A percentile compares a stretch with the other conserved stretches of the same genome.
phyloP scores from a whole-genome alignment of 257 asterid genomes.

The Ballota nigra region DNA sequence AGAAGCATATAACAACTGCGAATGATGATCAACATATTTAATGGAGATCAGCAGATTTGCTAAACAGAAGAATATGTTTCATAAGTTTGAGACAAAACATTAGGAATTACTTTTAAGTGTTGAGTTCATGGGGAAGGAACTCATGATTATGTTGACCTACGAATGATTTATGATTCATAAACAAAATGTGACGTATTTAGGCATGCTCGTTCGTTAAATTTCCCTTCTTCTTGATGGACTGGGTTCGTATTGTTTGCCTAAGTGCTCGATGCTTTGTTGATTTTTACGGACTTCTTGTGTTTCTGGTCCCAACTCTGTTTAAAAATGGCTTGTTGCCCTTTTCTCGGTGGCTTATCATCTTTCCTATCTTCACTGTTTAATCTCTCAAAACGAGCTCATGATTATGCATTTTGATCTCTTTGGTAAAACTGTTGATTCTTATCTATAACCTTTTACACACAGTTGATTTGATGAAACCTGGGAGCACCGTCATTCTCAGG shows the following conservation, averaged over 20 bases:
- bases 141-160: background rate
- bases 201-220: background rate
- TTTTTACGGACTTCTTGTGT: background rate
- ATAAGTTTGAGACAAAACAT: background rate
- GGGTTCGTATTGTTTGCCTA: background rate
- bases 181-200: background rate
- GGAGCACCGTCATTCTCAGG: constrained; percentile 46
- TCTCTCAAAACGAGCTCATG: background rate
- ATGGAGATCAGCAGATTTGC: no score
- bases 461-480: constrained; percentile 68
- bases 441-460: constrained; percentile 3
- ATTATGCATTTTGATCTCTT: background rate
- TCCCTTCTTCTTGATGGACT: background rate
- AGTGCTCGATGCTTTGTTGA: background rate
- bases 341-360: background rate
- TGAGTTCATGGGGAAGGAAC: no score
- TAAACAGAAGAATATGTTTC: background rate
- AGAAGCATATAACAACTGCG: background rate
- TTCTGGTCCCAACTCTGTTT: background rate
- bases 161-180: background rate
- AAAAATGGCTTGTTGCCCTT: background rate
- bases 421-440: background rate
- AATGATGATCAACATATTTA: background rate
- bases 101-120: no score
- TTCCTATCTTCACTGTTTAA: background rate